Base-by-base conservation (phyloP, 2,329 filamentous ascomycete genomes). In the Colletotrichum sp. region DNA sequence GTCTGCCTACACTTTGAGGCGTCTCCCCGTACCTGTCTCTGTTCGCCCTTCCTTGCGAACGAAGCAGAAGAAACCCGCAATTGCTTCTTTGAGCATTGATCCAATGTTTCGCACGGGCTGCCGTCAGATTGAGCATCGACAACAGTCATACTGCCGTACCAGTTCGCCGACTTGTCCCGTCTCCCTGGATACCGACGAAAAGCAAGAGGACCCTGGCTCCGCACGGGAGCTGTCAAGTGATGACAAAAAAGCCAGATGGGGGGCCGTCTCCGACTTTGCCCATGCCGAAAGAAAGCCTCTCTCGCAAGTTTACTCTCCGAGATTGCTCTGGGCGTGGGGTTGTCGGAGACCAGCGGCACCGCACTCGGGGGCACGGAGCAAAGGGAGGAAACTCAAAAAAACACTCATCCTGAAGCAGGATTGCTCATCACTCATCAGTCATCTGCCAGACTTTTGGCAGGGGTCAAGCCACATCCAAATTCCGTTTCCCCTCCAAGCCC, bases 371-470 rank as follows among this genome's bases (percentile, higher is more conserved):
- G 64, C 32, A 48, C 64, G 64, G 64, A 36, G 59, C 64, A 52
- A 57, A 44, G 28, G 28, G 39, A 22, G 39, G 28, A 65, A 75
- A 57, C 70, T 75, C 64, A 52, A 57, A 72, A 26, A 59, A 34
- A n/a, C 59, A 28, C 71, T 62, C 59, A 64, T 24, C 36, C 44
- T 60, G 34, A 55, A 44, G 60, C 30, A 60, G 34, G 57, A 68
- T 73, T 44, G 73, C 73, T 75, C 73, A 75, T 75, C 72, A 13
- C 36, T 62, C 52, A 62, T 73, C 72, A 64, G 70, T 68, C 73
- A 73, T 65, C 57, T 59, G 59, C 55, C 64, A 28, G 18, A 9
- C 15, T 10, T 52, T 39, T 32, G 55, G 52, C 63, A 52, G 52
- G 55, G 71, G 28, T 48, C 59, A 65, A 73, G 48, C 63, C 24